phyloP scores from a whole-genome alignment of 2,329 filamentous ascomycete species.

The Atkinsonella texensis region DNA sequence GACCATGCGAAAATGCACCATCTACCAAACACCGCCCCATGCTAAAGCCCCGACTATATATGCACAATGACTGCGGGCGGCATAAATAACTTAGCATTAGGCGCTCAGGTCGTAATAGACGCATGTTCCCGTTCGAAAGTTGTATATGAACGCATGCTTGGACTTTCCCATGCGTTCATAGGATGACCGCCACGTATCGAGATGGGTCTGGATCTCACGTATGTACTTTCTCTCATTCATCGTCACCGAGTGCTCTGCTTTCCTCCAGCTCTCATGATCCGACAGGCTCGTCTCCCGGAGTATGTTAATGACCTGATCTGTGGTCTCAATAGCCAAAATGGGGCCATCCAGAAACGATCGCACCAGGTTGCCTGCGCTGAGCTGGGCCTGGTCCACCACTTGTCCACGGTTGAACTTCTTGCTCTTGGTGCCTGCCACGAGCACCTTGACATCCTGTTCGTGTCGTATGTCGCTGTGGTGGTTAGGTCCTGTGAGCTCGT shows the following conservation, averaged over 20 bases:
- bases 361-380: conserved; percentile 47
- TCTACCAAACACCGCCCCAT: not conserved
- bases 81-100: conserved; percentile 12
- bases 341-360: conserved; percentile 64
- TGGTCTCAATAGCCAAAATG: conserved; percentile 77
- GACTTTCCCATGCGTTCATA: conserved; percentile 42
- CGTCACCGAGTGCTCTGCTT: conserved; percentile 64
- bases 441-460: conserved; percentile 70
- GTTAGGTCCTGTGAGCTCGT: conserved; percentile 12
- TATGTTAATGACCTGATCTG: conserved; percentile 68
- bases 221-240: conserved; percentile 72
- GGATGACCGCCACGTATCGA: conserved; percentile 49
- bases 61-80: too few relatives aligned
- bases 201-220: conserved; percentile 66
- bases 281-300: conserved; percentile 64
- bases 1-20: not conserved
- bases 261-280: conserved; percentile 74
- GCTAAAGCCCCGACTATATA: not conserved
- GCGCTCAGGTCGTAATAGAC: conserved; percentile 69
- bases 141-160: conserved; percentile 78
- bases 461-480: conserved; percentile 22
- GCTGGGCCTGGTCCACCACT: conserved; percentile 70
- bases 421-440: conserved; percentile 68
- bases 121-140: conserved; percentile 74
- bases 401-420: conserved; percentile 86